Conservation (phyloP, 2,329 filamentous ascomycete genomes). For the Sporothrix protearum region DNA sequence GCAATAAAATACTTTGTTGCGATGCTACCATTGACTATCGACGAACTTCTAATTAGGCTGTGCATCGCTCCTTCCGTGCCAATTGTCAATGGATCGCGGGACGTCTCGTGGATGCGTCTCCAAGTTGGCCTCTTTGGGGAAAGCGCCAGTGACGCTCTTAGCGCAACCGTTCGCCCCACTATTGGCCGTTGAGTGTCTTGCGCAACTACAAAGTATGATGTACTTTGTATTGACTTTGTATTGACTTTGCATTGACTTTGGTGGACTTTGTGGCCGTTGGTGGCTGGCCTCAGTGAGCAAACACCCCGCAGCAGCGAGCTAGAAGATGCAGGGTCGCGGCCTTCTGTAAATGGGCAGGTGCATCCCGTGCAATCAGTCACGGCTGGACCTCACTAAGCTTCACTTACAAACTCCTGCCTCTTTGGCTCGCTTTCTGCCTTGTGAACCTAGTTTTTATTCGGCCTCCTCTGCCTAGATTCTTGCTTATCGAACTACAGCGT, state of each 20-base stretch:
- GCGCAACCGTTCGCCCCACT: constrained; percentile 5
- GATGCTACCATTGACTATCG: background rate
- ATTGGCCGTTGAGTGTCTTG: constrained; percentile 1
- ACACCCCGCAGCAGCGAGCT: constrained; percentile 9
- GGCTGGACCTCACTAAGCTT: constrained; percentile 3
- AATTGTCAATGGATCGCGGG: background rate
- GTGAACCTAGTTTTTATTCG: background rate
- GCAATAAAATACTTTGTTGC: background rate
- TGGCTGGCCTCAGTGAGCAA: background rate
- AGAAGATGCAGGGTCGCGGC: background rate
- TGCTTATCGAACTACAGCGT: background rate
- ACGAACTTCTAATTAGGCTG: background rate
- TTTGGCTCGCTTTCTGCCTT: background rate
- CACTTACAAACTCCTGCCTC: background rate
- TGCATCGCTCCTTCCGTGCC: background rate
- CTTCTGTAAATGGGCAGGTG: background rate
- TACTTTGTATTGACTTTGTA: too few species aligned
- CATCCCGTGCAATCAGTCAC: background rate
- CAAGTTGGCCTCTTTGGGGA: background rate
- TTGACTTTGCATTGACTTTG: background rate
- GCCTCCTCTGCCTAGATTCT: background rate
- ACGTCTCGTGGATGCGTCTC: background rate
- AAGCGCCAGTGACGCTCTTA: constrained; percentile 1
- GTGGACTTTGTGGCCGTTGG: background rate
- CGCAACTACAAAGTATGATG: too few species aligned